Conservation (phyloP, 2,329 filamentous ascomycete species). For the Ceratocystis papillata region DNA sequence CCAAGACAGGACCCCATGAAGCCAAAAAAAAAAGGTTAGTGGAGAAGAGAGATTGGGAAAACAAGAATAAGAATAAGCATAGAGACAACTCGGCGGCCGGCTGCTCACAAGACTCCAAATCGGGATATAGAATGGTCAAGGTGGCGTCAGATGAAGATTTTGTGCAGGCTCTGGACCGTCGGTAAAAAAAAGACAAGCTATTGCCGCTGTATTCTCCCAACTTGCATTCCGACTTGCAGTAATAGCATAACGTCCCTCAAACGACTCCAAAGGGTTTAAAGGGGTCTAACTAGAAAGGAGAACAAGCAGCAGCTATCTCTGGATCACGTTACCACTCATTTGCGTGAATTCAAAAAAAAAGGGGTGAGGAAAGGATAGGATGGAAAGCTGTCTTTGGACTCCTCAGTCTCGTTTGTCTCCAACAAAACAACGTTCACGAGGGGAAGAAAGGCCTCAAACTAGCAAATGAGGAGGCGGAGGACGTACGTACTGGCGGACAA, state of each 20-base stretch:
- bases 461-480: neutral
- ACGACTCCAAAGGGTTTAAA: too few species aligned
- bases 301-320: neutral
- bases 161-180: too few species aligned
- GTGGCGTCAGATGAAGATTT: neutral
- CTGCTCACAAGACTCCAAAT: neutral
- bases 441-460: neutral
- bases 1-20: neutral
- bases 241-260: too few species aligned
- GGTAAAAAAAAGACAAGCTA: neutral
- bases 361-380: neutral
- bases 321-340: neutral
- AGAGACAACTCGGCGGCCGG: neutral
- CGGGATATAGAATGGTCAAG: neutral
- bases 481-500: neutral
- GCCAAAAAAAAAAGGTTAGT: neutral
- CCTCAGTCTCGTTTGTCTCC: neutral
- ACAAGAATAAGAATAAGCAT: neutral
- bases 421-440: neutral
- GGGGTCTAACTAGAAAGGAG: neutral
- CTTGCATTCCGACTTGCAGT: neutral
- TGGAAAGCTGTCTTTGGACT: neutral
- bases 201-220: neutral
- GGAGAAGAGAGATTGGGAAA: neutral
- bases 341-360: neutral